Base-by-base conservation (phyloP, 805 yeast genomes). In the Candida hispaniensis region DNA sequence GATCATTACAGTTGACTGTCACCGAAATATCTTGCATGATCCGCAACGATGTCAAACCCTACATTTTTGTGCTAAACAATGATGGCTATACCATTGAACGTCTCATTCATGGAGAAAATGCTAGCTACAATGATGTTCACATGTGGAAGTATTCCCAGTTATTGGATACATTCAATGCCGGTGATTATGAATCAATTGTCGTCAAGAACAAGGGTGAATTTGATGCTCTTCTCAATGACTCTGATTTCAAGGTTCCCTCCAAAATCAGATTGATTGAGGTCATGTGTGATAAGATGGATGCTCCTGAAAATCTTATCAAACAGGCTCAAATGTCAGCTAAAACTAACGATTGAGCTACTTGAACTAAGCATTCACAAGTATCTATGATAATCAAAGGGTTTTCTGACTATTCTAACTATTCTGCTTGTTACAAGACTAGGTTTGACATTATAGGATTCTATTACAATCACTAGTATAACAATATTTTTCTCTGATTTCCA, bases 41-140 rank as follows among this genome's bases (percentile, higher is more conserved):
- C 25, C 60, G 67, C 36, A 64, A 71, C 63, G 60, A 65, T 11
- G 59, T 69, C 32, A 67, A 60, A 17, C 80, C 81, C 17, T 71
- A 71, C 44, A 55, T 75, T 17, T 67, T 75, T 38, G 59, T 75
- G 14, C 60, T 75, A 53, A 75, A 75, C 55, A 75, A 75, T 46
- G 71, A 67, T 41, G 81, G 81, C 25, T 75, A 73, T 53, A 72
- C 79, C 12, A 71, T 72, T 40, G 81, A 75, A 50, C 62, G 79
- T 52, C 63, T 73, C 43, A 65, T 75, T 35, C 71, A 73, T 47
- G 76, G 75, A 27, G 62, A 63, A 32, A 56, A 56, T 2, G 73
- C 75, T 38, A 49, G 62, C 9, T 73, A 73, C 52, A 73, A 74
- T 44, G 77, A 73, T 43, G 66, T 75, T 41, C 77, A 72, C 44